Evolutionary conservation across 495 filamentous ascomycete genomes (phyloP).

Genomic region (Paragyromitra xinjiangensis): DNA sequence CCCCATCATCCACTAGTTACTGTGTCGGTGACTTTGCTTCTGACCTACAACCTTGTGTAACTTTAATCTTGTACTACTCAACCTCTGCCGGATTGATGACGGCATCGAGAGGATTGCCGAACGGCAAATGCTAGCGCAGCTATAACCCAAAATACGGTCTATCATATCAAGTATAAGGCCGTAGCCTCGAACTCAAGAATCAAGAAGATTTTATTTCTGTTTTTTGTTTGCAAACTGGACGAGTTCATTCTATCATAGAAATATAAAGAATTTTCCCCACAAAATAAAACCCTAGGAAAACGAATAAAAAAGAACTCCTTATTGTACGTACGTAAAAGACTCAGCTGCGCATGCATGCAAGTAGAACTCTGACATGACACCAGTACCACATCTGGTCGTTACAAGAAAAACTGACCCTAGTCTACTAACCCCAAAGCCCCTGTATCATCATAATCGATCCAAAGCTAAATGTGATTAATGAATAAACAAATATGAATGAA

Average conservation of each 20-base stretch:
- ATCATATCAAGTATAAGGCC: too few relatives aligned
- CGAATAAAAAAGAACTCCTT: not conserved
- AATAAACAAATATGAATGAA: not conserved
- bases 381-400: not conserved
- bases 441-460: not conserved
- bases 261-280: not conserved
- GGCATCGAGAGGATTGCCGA: too few relatives aligned
- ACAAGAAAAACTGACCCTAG: conserved; percentile 3
- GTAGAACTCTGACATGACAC: not conserved
- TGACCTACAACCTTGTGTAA: not conserved
- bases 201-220: too few relatives aligned
- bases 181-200: too few relatives aligned
- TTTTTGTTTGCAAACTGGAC: too few relatives aligned
- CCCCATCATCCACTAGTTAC: too few relatives aligned
- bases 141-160: too few relatives aligned
- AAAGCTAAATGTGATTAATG: not conserved
- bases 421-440: not conserved
- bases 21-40: not conserved
- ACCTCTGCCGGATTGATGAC: not conserved
- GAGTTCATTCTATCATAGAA: too few relatives aligned
- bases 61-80: not conserved
- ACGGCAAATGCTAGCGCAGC: too few relatives aligned
- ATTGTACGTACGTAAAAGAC: not conserved
- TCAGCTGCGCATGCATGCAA: not conserved
- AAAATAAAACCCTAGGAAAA: not conserved